Evolutionary conservation across 2,329 filamentous ascomycete species (phyloP).

Genomic region (Atkinsonella hypoxylon): DNA sequence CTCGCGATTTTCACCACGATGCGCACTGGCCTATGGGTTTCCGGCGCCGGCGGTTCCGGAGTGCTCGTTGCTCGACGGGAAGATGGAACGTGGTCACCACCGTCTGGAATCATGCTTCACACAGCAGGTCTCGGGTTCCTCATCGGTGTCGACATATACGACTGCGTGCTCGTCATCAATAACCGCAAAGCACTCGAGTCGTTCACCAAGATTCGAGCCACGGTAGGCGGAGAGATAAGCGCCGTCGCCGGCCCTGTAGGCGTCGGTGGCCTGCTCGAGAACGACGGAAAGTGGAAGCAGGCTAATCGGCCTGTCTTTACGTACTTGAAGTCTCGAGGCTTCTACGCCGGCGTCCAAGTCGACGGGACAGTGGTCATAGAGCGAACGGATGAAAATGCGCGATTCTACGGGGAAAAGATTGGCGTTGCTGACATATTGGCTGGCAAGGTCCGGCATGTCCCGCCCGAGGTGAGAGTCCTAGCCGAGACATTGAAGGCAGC

Average conservation of each 20-base stretch:
- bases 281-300: constrained; percentile 28
- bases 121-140: constrained; percentile 69
- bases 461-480: constrained; percentile 16
- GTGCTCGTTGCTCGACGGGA: constrained; percentile 52
- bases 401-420: constrained; percentile 59
- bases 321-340: constrained; percentile 77
- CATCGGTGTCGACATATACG: constrained; percentile 74
- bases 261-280: constrained; percentile 62
- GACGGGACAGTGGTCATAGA: constrained; percentile 80
- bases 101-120: constrained; percentile 69
- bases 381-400: constrained; percentile 70
- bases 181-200: constrained; percentile 60
- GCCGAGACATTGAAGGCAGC: constrained; percentile 24
- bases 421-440: constrained; percentile 32
- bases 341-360: constrained; percentile 76
- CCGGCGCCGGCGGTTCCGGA: constrained; percentile 54
- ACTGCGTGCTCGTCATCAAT: constrained; percentile 79
- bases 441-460: constrained; percentile 25
- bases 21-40: constrained; percentile 53
- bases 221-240: constrained; percentile 65
- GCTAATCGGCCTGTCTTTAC: constrained; percentile 40
- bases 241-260: constrained; percentile 58
- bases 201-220: constrained; percentile 63
- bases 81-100: constrained; percentile 63
- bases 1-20: constrained; percentile 62